A percentile compares a stretch with the other conserved stretches of the same genome.
Conservation (phyloP, 768 basidiomycete genomes). For the Boletus pseudopeckii region DNA sequence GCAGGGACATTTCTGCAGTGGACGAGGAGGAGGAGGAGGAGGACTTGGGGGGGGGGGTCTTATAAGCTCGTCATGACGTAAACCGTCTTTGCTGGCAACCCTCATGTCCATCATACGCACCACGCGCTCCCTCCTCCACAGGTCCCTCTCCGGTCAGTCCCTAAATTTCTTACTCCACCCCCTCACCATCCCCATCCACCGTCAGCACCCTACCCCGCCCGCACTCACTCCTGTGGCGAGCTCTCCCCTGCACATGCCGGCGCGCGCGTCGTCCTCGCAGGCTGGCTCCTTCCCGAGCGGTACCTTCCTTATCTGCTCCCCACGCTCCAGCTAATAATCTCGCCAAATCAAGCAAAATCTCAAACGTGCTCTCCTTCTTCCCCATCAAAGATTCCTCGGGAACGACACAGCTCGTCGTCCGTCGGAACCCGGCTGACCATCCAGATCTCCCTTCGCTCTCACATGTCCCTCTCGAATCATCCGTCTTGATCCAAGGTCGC, state of each 20-base stretch:
- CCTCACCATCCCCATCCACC: too few relatives aligned
- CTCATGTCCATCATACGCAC: constrained; percentile 1
- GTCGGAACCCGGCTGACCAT: constrained; percentile 36
- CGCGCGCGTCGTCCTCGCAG: constrained; percentile 63
- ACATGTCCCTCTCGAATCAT: constrained; percentile 70
- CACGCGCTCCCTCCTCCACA: neutral
- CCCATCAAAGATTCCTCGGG: constrained; percentile 78
- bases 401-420: constrained; percentile 72
- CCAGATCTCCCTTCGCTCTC: constrained; percentile 44
- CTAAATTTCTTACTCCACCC: too few relatives aligned
- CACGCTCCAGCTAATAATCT: constrained; percentile 33
- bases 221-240: constrained; percentile 62
- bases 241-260: constrained; percentile 53
- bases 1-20: constrained; percentile 39
- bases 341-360: constrained; percentile 55
- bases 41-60: neutral
- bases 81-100: constrained; percentile 5
- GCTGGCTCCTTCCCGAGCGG: constrained; percentile 83
- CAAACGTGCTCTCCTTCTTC: constrained; percentile 76
- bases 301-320: constrained; percentile 39
- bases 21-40: neutral
- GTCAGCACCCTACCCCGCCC: constrained; percentile 53
- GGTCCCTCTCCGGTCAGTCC: neutral
- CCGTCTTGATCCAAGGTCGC: constrained; percentile 69
- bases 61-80: constrained; percentile 15